Base-by-base conservation (phyloP, 2,329 filamentous ascomycete genomes). In the Pseudogymnoascus sp. region DNA sequence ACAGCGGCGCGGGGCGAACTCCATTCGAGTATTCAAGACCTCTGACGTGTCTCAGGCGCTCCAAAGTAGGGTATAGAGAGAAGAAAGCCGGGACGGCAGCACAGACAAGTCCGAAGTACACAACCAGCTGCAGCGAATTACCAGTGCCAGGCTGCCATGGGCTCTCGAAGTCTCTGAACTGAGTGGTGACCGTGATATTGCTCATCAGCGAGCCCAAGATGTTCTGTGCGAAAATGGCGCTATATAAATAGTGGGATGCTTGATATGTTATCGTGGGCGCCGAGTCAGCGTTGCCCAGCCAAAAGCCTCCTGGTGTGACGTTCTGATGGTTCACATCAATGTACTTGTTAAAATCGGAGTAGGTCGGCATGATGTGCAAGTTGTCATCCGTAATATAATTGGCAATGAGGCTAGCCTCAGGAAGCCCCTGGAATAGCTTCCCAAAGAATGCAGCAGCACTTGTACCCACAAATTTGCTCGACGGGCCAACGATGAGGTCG, bases 11-110 rank as follows among this genome's bases (percentile, higher is more conserved):
- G 0, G 90, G 88, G 11, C 90, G 82, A 28, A 96, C 91, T 55
- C 93, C 93, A 71, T 96, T 97, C 61, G 90, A 96, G 75, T 96
- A 97, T 74, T 97, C 88, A 31, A 97, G 79, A 14, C 89, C 89
- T 60, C 93, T 85, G 23, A 97, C 90, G 66, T 91, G 89, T 59
- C 86, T 80, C 9, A 91, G 79, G 25, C 91, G 83, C 74, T 97
- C 93, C 28, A 89, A 79, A n/a, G 91, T 96, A 0, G 91, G 90
- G 71, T 97, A 97, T 4, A 97, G 78, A 0, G 90, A 85, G 69
- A 96, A 96, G 78, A 97, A 93, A 12, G 88, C 91, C 0, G 93
- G 91, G 69, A 89, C 95, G 1, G 87, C 86, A 5, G 84, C 81
- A 75, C 96, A 86, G 1, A 88, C 90, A 7, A 97, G 80, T 12